Evolutionary conservation across 2,329 filamentous ascomycete species (phyloP).

Genomic region (Colletotrichum viniferum): DNA sequence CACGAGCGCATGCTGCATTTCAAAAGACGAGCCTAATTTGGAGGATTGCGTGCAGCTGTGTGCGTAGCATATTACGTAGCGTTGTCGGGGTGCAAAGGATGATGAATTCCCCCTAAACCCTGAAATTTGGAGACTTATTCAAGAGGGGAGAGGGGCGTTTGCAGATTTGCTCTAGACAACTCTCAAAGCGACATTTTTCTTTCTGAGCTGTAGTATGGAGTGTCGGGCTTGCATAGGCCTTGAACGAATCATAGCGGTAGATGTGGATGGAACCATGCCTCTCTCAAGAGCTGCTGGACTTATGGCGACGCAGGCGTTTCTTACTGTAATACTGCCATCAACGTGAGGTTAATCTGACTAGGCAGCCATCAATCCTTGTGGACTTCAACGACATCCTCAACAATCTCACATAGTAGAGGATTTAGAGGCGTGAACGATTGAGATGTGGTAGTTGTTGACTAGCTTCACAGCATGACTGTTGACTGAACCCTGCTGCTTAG

Average conservation of each 20-base stretch:
- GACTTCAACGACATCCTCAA: not conserved
- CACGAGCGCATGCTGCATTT: not conserved
- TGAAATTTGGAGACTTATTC: not conserved
- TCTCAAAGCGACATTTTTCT: no score
- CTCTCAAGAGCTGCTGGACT: not conserved
- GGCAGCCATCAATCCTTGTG: not conserved
- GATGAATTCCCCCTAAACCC: not conserved
- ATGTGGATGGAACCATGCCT: no score
- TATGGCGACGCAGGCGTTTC: not conserved
- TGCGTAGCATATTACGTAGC: not conserved
- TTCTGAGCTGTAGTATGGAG: no score
- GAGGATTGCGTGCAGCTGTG: not conserved
- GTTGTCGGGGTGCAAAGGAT: not conserved
- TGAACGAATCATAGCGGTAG: no score
- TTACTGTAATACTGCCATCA: not conserved
- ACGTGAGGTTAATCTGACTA: not conserved
- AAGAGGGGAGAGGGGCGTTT: not conserved
- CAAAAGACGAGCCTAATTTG: not conserved
- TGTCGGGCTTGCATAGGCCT: no score
- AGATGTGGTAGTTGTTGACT: not conserved
- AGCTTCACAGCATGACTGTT: not conserved
- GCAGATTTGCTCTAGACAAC: no score
- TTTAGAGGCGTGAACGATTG: not conserved
- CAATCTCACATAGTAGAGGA: not conserved
- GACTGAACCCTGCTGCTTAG: not conserved